Conservation (phyloP, 192 early-diverging fungal genomes). For the Rhizophagus sp. region DNA sequence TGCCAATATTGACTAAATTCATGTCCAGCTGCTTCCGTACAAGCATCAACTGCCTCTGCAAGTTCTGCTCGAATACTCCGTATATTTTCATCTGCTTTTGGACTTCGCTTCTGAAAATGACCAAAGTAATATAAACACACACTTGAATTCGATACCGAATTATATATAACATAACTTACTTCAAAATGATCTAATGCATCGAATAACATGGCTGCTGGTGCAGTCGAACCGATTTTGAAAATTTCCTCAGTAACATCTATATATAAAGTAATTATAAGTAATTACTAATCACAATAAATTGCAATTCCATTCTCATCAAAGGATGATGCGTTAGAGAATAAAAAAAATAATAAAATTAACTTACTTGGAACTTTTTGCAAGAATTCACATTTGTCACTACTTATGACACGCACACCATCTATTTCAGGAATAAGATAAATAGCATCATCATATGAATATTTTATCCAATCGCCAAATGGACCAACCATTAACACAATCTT, state of each 20-base stretch:
- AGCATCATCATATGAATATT: slow-evolving; percentile 72
- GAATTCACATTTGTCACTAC: slow-evolving; percentile 79
- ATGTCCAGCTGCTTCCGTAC: slow-evolving; percentile 89
- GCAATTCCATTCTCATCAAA: too few species aligned
- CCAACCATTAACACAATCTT: slow-evolving; percentile 86
- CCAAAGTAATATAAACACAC: background rate
- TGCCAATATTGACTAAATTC: slow-evolving; percentile 81
- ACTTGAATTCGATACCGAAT: background rate
- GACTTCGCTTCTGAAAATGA: slow-evolving; percentile 59
- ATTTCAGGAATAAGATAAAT: slow-evolving; percentile 87
- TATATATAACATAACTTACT: slow-evolving; percentile 37
- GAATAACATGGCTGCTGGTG: slow-evolving; percentile 89
- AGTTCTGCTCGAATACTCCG: slow-evolving; percentile 82
- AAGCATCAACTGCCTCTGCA: slow-evolving; percentile 83
- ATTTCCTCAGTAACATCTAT: slow-evolving; percentile 73
- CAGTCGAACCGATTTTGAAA: slow-evolving; percentile 94
- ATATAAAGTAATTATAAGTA: background rate
- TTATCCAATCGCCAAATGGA: slow-evolving; percentile 89
- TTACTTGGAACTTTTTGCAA: slow-evolving; percentile 84
- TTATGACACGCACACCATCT: slow-evolving; percentile 91
- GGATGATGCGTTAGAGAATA: too few species aligned
- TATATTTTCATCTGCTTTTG: slow-evolving; percentile 95
- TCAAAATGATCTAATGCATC: slow-evolving; percentile 77
- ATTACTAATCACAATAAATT: too few species aligned
- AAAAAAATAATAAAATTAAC: too few species aligned